phyloP scores from a whole-genome alignment of 2,329 filamentous ascomycete species.

The Fusarium robinianum region DNA sequence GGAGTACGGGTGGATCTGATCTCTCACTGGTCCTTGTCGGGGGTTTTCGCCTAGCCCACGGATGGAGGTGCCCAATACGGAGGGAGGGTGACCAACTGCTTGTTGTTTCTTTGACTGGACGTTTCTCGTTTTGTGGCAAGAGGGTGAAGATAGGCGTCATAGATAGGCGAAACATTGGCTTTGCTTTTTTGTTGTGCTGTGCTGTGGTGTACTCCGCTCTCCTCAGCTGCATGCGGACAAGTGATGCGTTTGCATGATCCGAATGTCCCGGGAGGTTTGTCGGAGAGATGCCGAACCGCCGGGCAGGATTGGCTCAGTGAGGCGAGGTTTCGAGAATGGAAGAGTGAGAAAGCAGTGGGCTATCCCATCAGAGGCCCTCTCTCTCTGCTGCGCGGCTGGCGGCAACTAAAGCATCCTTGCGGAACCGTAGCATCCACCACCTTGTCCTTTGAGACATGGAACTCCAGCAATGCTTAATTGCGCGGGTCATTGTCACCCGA shows the following conservation, averaged over 20 bases:
- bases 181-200: too few relatives aligned
- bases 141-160: conserved; percentile 26
- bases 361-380: too few relatives aligned
- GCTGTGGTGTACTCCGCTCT: too few relatives aligned
- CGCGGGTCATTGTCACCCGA: background rate
- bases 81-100: conserved; percentile 20
- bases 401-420: conserved; percentile 1
- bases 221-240: too few relatives aligned
- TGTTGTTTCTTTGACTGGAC: conserved; percentile 30
- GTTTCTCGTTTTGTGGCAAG: conserved; percentile 1
- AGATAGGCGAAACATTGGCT: background rate
- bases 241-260: too few relatives aligned
- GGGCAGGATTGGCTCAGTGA: background rate
- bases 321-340: conserved; percentile 1
- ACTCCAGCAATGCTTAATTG: too few relatives aligned
- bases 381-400: conserved; percentile 3
- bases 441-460: conserved; percentile 9
- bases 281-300: background rate
- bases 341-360: too few relatives aligned
- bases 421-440: conserved; percentile 4
- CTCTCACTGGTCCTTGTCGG: conserved; percentile 9
- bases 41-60: conserved; percentile 14
- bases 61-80: conserved; percentile 4
- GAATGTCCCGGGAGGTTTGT: background rate
- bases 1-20: background rate